Percentiles rank a stretch among this genome's conserved stretches.
These are phyloP conservation scores for Hygrophoropsis aurantiaca DNA, from an alignment of 768 basidiomycete species.

Conservation along the genomic window DNA sequence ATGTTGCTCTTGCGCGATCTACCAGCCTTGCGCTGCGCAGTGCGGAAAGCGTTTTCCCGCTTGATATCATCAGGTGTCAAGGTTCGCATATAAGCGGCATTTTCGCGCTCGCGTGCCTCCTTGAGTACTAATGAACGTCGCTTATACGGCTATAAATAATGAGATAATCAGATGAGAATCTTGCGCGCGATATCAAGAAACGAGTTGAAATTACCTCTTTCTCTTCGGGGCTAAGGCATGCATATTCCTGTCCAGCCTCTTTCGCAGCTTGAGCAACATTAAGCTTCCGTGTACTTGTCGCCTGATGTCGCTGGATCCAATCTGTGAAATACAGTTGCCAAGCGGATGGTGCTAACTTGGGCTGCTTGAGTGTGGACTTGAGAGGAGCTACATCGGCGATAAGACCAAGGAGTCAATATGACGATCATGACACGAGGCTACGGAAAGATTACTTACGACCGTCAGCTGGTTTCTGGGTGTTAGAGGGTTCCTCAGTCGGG, in stretches of 20 bases:
- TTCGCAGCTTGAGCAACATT: conserved; percentile 96
- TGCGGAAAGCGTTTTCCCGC: conserved; percentile 87
- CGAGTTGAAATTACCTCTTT: conserved; percentile 64
- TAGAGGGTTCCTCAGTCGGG: conserved; percentile 32
- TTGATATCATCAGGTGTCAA: conserved; percentile 94
- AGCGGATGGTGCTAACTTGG: conserved; percentile 89
- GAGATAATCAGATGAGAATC: conserved; percentile 11
- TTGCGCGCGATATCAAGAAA: conserved; percentile 23
- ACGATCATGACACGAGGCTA: conserved; percentile 23
- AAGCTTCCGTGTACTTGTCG: conserved; percentile 76
- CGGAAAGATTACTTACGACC: conserved; percentile 40
- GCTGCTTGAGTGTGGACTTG: conserved; percentile 81
- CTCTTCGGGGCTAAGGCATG: conserved; percentile 71
- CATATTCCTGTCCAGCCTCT: conserved; percentile 90
- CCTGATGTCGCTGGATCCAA: conserved; percentile 87
- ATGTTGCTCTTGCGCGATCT: conserved; percentile 92
- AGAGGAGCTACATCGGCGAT: conserved; percentile 50
- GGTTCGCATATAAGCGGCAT: conserved; percentile 81
- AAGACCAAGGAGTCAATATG: conserved; percentile 25
- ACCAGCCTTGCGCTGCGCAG: conserved; percentile 90
- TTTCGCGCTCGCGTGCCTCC: conserved; percentile 80
- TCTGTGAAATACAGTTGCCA: conserved; percentile 98
- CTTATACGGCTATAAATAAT: conserved; percentile 69
- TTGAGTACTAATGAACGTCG: conserved; percentile 82
- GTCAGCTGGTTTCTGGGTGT: conserved; percentile 44